Base-by-base conservation (phyloP, 352 stramenopile genomes). In the Globisporangium iwayamae region DNA sequence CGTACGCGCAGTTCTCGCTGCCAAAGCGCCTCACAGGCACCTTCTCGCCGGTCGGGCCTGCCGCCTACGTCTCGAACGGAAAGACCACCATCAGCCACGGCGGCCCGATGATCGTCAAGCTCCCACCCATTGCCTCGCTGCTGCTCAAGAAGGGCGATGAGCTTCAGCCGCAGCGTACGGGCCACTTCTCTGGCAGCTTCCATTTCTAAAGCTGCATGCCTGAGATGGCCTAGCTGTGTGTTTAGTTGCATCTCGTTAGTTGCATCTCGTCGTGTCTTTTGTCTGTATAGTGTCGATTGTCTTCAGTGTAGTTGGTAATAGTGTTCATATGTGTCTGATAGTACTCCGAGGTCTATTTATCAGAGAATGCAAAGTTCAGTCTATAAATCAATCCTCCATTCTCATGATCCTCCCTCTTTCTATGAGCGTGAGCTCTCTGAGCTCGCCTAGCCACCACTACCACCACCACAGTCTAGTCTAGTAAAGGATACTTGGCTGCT, bases 101-200 rank as follows among this genome's bases (percentile, higher is more conserved):
- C 47, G 76, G 71, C 58, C 71, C 75, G 41, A 70, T 68, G 16
- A 65, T 73, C 54, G 52, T 73, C 16, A 77, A 72, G 16, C 69
- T 91, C 64, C 79, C 79, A 56, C 83, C 79, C 2, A 89, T 89
- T 52, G 74, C 82, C 41, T 85, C 79, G 58, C 72, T 90, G 10
- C 55, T 90, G 55, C 70, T 67, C 48, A 73, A 76, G 32, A 74
- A 68, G 62, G 68, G 62, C 10, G 69, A 66, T 2, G 62, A 72
- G 39, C 66, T 65, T 39, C 64, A 53, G 30, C 14, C 38, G 32
- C 57, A 65, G 39, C 63, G 62, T 47, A 47, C 62, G 46, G 62
- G 62, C 46, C 52, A 62, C 50, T 69, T 65, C 41, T 65, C 63
- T n/a, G 63, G 63, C 39, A 69, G 47, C 25, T 69, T 69, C 39